Conservation (phyloP, 2,329 filamentous ascomycete species). For the Diaporthe sp. region DNA sequence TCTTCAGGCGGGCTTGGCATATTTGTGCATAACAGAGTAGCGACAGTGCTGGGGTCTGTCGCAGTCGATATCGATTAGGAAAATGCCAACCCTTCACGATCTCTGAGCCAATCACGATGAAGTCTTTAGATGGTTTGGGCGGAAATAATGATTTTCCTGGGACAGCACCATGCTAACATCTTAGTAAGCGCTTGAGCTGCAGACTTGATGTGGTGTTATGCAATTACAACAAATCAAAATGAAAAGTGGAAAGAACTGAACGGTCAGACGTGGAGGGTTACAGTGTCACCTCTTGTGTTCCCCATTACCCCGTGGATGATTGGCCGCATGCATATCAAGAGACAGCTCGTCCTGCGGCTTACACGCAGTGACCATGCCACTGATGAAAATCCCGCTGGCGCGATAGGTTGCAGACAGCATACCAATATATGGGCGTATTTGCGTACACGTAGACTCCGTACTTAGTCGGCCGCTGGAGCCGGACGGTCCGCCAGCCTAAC, state of each 20-base stretch:
- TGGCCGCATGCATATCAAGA: background rate
- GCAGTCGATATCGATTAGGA: no score
- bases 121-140: background rate
- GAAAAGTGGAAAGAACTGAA: background rate
- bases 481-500: no score
- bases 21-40: background rate
- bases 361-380: background rate
- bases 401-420: background rate
- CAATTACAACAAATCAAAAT: background rate
- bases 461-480: conserved; percentile 4
- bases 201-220: background rate
- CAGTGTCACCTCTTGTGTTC: background rate
- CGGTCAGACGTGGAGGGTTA: conserved; percentile 4
- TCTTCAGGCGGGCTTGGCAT: no score
- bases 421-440: background rate
- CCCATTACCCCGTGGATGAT: background rate
- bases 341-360: conserved; percentile 14
- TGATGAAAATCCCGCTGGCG: background rate
- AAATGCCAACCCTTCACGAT: background rate
- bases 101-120: background rate
- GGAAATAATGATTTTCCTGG: no score
- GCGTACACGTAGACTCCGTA: background rate
- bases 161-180: background rate
- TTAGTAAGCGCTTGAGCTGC: conserved; percentile 28
- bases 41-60: background rate